Base-by-base conservation (phyloP, 495 filamentous ascomycete species). In the Bathelium albidoporum region DNA sequence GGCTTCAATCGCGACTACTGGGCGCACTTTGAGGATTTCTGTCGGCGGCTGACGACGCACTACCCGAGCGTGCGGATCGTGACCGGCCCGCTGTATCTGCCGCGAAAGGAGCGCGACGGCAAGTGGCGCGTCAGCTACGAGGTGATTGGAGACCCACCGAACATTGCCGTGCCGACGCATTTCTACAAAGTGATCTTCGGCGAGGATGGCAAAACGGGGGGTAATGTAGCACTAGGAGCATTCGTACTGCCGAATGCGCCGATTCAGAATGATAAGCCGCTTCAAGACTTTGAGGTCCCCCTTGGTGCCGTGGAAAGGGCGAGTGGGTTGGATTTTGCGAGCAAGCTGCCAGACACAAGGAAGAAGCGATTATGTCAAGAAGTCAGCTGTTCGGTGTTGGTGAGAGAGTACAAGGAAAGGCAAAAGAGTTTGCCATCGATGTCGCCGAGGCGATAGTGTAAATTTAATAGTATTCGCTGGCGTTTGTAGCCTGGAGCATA, bases 1-100 rank as follows among this genome's bases (percentile, higher is more conserved):
- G 94, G 94, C 32, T 98, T 98, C 79, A 98, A 98, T 76, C 81
- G 94, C 22, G 94, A 98, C 75, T 95, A 98, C 83, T 98, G 94
- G 94, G 86, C 95, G 59, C 95, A 97, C 72, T 92, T 98, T 69
- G 94, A 98, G 75, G 91, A 95, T 68, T 98, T 97, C 74, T 96
- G 95, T 75, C 83, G 94, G 2, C 79, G 89, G 9, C 80, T 98
- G 34, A 89, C 92, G 1, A 74, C 76, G 49, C 80, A 76, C n/a
- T 98, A 96, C 67, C 91, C 94, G 1, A 87, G 82, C 28, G 91
- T 98, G 34, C 83, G 94, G 7, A 85, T 98, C 69, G 89, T 97
- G 36, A 97, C 94, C 2, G 94, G 94, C 0, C 94, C 94, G 0
- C 74, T 98, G 60, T 98, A 98, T 70, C 84, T 98, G 20, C 94